A percentile compares a stretch with the other conserved stretches of the same genome.
phyloP scores from a whole-genome alignment of 257 asterid genomes.

The Solanum virginianum region DNA sequence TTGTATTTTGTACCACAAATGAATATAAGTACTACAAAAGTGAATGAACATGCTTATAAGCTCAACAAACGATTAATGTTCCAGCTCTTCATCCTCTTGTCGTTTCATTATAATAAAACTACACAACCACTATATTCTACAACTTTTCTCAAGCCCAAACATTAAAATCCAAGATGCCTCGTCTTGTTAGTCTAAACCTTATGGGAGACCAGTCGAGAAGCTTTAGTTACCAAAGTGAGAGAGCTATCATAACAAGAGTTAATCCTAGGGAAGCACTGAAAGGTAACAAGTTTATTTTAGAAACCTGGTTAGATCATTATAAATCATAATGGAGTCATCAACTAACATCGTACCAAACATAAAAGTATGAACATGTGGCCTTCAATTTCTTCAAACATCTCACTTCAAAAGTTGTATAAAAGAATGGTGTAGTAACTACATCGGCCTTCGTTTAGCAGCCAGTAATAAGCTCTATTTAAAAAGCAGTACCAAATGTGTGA shows the following conservation, averaged over 20 bases:
- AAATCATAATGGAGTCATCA: too few species aligned
- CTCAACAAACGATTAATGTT: not conserved
- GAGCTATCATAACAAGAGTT: not conserved
- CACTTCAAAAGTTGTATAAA: too few species aligned
- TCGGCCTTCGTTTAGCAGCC: too few species aligned
- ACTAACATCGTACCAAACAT: too few species aligned
- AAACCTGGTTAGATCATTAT: not conserved
- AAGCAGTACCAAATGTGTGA: too few species aligned
- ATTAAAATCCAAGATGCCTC: not conserved
- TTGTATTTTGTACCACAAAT: too few species aligned
- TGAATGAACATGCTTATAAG: not conserved
- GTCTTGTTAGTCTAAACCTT: not conserved
- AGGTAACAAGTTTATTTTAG: not conserved
- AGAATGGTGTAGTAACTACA: too few species aligned
- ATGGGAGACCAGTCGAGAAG: not conserved
- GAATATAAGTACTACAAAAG: not conserved
- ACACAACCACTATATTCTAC: not conserved
- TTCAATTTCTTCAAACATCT: too few species aligned
- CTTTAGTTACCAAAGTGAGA: not conserved
- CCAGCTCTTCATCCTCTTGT: not conserved
- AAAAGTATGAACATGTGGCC: too few species aligned
- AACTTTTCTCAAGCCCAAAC: not conserved
- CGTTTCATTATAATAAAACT: not conserved
- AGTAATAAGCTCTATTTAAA: too few species aligned
- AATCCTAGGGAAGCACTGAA: not conserved